Base-by-base conservation (phyloP, 169 alveolate genomes). In the Amoebophrya sp. region DNA sequence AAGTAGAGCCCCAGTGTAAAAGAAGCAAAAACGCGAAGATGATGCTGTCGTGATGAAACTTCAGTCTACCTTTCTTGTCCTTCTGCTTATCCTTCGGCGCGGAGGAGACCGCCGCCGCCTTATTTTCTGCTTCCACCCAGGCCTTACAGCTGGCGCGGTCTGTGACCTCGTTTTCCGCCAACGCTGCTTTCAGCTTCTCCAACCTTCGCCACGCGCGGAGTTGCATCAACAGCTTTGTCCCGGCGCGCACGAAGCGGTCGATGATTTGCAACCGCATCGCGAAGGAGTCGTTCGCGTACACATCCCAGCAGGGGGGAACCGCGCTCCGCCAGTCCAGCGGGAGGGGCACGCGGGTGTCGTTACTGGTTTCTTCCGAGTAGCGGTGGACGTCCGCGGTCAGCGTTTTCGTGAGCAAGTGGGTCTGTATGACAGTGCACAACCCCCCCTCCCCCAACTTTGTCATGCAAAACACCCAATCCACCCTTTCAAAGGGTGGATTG, bases 231-330 rank as follows among this genome's bases (percentile, higher is more conserved):
- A 7, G 1, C 32, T 66, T 66, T 66, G 83, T 66, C 10, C 83
- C 83, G 29, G 83, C 83, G 29, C 83, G 83, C 35, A 66, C 83
- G 83, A 66, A 66, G 32, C 83, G 83, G 83, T 66, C 83, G 29
- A 66, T 66, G 35, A 25, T n/a, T 66, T 66, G 83, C 35, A 66
- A 25, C 35, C 83, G 83, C 38, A 66, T 25, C 32, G 39, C 0
- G 18, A 66, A 66, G 83, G 83, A 25, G 83, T 66, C 83, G 83
- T 66, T 66, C 32, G 83, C 83, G 83, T 66, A 66, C 38, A 66
- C 83, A 25, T 66, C 83, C 83, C 83, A 66, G 35, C 83, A 66
- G 7, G 83, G 32, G 35, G 12, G 12, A 7, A 66, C 83, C 32
- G 35, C 1, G 83, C 35, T 12, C 35, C 83, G 83, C 83, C 83